Evolutionary conservation across 495 filamentous ascomycete species (phyloP), one percentile per base, ranked within the genome.

Genomic region (Lophiostoma macrostomum): DNA sequence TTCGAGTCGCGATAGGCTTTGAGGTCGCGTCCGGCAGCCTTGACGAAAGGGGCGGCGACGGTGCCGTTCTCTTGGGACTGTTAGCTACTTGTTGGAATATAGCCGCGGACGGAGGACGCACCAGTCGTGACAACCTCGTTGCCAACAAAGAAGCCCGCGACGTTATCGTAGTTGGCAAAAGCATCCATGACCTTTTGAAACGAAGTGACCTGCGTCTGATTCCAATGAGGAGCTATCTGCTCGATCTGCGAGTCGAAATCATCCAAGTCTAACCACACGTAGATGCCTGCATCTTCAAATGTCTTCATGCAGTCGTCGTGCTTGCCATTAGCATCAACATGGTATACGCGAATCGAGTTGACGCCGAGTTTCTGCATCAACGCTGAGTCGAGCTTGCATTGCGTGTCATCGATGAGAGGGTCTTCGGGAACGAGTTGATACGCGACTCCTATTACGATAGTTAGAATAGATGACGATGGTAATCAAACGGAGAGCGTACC

Each of bases 261-360:
- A 62, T 94, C 90, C 54, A 95, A 73, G 69, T 95, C 90, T 24
- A 93, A 76, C 61, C 88, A 82, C 37, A 87, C 64, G 63, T 94
- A 91, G 64, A 95, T 93, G 23, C 89, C 88, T 46, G 87, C 88
- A 62, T 87, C 84, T 13, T 80, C 84, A 63, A 96, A 80, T 14
- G 79, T 76, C 14, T 76, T 71, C 91, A 96, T 96, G 71, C 91
- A 96, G 30, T 78, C 85, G 49, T 77, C 69, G 69, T 95, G 89
- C 60, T 91, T 75, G 23, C 62, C 78, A 14, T 65, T 63, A 3
- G 86, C 66, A 59, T 91, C 85, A 46, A 94, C 90, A 64, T 94
- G 90, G 69, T 95, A 95, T 36, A 94, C 86, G 36, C 90, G 87
- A 63, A 95, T 91, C 16, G 85, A 74, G 66, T 95, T 95, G 68